Conservation (phyloP, 2,329 filamentous ascomycete species). For the Cercospora sp. region DNA sequence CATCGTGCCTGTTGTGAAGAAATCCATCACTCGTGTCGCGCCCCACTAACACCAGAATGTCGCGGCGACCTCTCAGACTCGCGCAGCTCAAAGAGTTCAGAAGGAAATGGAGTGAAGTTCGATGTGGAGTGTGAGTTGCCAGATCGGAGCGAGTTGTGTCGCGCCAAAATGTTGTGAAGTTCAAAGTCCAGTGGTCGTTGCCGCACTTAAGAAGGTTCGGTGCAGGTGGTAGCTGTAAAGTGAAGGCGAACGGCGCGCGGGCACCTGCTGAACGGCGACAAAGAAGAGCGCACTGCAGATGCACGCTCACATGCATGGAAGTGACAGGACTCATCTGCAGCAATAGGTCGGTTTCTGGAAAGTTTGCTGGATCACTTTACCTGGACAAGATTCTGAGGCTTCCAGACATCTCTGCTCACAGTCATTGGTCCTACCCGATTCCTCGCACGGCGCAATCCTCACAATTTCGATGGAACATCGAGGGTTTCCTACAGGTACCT, state of each 20-base stretch:
- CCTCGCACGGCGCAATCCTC: not conserved
- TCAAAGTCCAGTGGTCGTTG: not conserved
- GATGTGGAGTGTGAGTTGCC: not conserved
- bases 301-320: not conserved
- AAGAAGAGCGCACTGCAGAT: not conserved
- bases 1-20: not conserved
- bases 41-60: not conserved
- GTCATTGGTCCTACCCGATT: not conserved
- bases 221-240: not conserved
- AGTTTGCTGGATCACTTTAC: not conserved
- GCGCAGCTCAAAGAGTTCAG: not conserved
- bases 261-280: slow-evolving; percentile 1
- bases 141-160: not conserved
- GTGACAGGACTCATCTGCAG: not conserved
- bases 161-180: not conserved
- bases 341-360: not conserved
- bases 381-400: not conserved
- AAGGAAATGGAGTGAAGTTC: not conserved
- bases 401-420: not conserved
- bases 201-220: not conserved
- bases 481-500: not conserved
- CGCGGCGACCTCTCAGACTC: not conserved
- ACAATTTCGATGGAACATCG: not conserved
- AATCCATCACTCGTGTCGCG: not conserved
- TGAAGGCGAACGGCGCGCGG: not conserved